phyloP scores from a whole-genome alignment of 352 stramenopile genomes.

The Globisporangium takayamanum region DNA sequence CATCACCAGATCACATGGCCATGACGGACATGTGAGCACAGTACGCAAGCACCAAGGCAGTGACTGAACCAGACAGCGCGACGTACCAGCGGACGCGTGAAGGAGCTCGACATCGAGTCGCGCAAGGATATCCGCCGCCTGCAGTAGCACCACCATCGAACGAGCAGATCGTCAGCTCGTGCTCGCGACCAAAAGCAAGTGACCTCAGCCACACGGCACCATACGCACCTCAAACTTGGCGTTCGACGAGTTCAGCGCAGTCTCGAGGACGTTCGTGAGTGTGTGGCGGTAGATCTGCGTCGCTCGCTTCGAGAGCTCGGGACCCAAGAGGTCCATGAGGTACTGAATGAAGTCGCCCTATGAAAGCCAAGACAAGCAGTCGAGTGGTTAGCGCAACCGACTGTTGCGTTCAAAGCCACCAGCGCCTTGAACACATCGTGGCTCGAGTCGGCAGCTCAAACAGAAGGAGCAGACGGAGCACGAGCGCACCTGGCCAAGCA shows the following conservation, averaged over 20 bases:
- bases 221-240: conserved; percentile 88
- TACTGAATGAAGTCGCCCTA: conserved; percentile 96
- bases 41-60: not conserved
- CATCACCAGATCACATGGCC: conserved; percentile 1
- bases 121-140: conserved; percentile 88
- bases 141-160: conserved; percentile 3
- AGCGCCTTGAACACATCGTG: not conserved
- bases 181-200: not conserved
- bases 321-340: conserved; percentile 91
- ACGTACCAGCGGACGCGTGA: conserved; percentile 55
- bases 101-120: conserved; percentile 90
- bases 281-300: conserved; percentile 94
- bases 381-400: not conserved
- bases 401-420: no score
- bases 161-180: not conserved
- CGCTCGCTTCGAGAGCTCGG: conserved; percentile 87
- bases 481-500: conserved; percentile 91
- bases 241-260: conserved; percentile 93
- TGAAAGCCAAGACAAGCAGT: conserved; percentile 5
- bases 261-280: conserved; percentile 92
- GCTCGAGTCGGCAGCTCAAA: not conserved
- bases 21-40: not conserved
- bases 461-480: not conserved
- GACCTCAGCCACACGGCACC: not conserved
- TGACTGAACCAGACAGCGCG: not conserved